Evolutionary conservation across 2,329 filamentous ascomycete species (phyloP).

Genomic region (Calonectria pteridis): DNA sequence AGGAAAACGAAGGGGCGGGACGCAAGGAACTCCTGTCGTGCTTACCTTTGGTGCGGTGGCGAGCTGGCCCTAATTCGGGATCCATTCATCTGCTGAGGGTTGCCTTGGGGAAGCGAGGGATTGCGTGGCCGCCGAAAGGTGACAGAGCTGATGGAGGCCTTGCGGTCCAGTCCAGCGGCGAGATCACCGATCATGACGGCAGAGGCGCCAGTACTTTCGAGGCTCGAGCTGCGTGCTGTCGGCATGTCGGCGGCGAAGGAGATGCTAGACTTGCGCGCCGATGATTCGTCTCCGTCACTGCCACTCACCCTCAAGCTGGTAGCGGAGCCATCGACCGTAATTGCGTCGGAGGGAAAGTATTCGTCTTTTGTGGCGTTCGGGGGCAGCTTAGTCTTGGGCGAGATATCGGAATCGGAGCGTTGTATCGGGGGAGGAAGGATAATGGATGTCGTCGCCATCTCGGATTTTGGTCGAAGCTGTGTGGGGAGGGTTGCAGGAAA

Average conservation of each 20-base stretch:
- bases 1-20: neutral
- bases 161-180: constrained; percentile 51
- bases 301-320: constrained; percentile 43
- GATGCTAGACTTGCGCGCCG: constrained; percentile 49
- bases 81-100: constrained; percentile 58
- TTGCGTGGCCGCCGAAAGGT: constrained; percentile 59
- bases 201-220: constrained; percentile 38
- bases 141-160: constrained; percentile 62
- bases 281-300: constrained; percentile 49
- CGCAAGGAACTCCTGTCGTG: constrained; percentile 8
- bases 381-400: constrained; percentile 52
- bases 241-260: constrained; percentile 52
- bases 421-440: constrained; percentile 40
- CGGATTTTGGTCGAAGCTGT: constrained; percentile 13
- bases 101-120: constrained; percentile 61
- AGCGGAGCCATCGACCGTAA: constrained; percentile 40
- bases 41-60: constrained; percentile 63
- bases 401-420: constrained; percentile 58
- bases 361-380: constrained; percentile 38
- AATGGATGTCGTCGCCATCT: constrained; percentile 40
- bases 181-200: constrained; percentile 32
- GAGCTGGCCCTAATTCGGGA: constrained; percentile 60
- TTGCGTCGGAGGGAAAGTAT: constrained; percentile 44
- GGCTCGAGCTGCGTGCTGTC: constrained; percentile 39
- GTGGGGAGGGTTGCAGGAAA: neutral